Conservation (phyloP, 495 filamentous ascomycete species). For the Lophium mytilinum region DNA sequence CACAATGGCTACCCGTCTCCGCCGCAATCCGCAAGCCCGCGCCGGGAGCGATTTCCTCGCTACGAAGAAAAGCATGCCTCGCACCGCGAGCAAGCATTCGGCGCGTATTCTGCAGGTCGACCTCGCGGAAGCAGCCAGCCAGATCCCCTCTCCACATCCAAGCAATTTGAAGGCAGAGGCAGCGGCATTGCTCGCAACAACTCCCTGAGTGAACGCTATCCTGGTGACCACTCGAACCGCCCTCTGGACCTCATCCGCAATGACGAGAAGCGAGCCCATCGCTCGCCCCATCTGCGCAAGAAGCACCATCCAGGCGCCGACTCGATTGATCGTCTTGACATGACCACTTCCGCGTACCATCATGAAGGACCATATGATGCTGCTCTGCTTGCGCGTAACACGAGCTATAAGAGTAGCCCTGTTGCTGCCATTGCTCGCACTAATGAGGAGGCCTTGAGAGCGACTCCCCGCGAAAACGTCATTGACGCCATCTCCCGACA, state of each 20-base stretch:
- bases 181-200: conserved; percentile 33
- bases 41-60: conserved; percentile 17
- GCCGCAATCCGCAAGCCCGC: conserved; percentile 25
- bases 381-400: conserved; percentile 62
- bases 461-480: conserved; percentile 75
- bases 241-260: conserved; percentile 54
- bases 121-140: conserved; percentile 20
- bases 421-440: conserved; percentile 66
- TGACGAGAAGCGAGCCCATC: conserved; percentile 52
- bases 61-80: background rate
- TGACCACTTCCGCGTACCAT: conserved; percentile 59
- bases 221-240: conserved; percentile 52
- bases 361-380: conserved; percentile 93
- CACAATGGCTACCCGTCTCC: conserved; percentile 23
- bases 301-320: conserved; percentile 63
- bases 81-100: conserved; percentile 29
- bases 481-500: conserved; percentile 65
- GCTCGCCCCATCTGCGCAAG: conserved; percentile 53
- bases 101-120: conserved; percentile 17
- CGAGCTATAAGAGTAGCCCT: conserved; percentile 52
- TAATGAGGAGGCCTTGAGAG: conserved; percentile 70
- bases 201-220: conserved; percentile 50
- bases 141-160: conserved; percentile 4
- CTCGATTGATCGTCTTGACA: conserved; percentile 72
- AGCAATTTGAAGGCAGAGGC: background rate